Evolutionary conservation across 2,329 filamentous ascomycete genomes (phyloP), one percentile per base, ranked within the genome.

Genomic region (Cladophialophora carrionii): DNA sequence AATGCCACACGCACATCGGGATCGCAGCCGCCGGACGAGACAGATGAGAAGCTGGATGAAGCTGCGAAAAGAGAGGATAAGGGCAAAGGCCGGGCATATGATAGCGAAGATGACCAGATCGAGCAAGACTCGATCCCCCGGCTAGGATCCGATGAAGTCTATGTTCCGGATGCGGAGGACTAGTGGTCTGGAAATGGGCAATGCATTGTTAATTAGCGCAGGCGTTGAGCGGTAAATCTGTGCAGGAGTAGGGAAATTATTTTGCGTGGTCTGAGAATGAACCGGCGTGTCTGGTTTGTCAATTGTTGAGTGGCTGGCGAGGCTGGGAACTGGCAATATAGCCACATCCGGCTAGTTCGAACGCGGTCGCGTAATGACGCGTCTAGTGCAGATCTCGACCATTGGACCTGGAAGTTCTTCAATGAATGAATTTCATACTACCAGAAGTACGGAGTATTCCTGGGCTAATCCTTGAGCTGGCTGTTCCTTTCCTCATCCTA

Each of bases 321-420:
- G 66, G 68, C 66, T 70, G 66, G 62, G 24, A 52, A 66, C 60
- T 41, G 48, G 37, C 62, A 70, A 70, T 70, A 63, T 70, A 62
- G 48, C 66, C 64, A 29, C 55, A 62, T 63, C 26, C 20, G 61
- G 53, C 17, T 64, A 63, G 63, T 34, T 20, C 55, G 20, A 9
- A 4, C 29, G 20, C 56, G 56, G 26, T n/a, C 58, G 55, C 58
- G 66, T 37, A 31, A 46, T 52, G 57, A 24, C 32, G n/a, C n/a
- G 57, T 49, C 51, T 57, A 26, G 29, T 48, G n/a, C 22, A 54
- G 49, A 32, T 43, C 43, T 46, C 48, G n/a, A 31, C n/a, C 29
- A 26, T 60, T 41, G 46, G 37, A 60, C 48, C n/a, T 37, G 5
- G n/a, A 29, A 29, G 31, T 22, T 2, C 29, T 24, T 51, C 24